Percentiles rank a stretch among this genome's conserved stretches.
Evolutionary conservation across 441 rosid genomes (phyloP).

Genomic region (Aleurites moluccanus): DNA sequence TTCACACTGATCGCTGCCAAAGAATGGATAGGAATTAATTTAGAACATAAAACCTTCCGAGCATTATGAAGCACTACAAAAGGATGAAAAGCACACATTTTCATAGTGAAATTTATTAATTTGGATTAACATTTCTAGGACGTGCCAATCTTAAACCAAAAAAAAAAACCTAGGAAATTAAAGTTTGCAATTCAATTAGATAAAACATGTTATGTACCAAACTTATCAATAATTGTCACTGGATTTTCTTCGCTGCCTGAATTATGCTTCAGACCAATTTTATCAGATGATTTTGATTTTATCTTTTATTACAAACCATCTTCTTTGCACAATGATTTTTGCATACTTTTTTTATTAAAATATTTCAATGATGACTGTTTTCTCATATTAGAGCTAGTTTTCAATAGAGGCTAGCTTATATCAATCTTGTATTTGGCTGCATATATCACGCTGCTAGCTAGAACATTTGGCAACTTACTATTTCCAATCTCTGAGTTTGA

Average conservation of each 20-base stretch:
- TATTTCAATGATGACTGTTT: not conserved
- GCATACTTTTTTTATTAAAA: not conserved
- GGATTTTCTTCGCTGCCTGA: not conserved
- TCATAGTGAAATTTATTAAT: not conserved
- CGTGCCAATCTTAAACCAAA: no score
- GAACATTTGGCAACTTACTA: not conserved
- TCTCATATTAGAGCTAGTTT: not conserved
- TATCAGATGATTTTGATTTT: no score
- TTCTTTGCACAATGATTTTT: not conserved
- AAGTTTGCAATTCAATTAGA: not conserved
- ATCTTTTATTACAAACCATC: no score
- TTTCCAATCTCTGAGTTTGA: not conserved
- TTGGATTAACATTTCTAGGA: not conserved
- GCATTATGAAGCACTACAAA: not conserved
- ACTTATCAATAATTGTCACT: no score
- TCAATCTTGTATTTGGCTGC: conserved; percentile 11
- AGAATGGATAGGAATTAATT: not conserved
- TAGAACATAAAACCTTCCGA: not conserved
- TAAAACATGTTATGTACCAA: not conserved
- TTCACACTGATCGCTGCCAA: not conserved
- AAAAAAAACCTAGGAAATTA: no score
- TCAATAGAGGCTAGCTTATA: no score
- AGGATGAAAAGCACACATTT: not conserved
- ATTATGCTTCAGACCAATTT: not conserved
- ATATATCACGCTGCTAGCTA: conserved; percentile 2